phyloP scores from a whole-genome alignment of 257 asterid genomes.

The Gentiana straminea region DNA sequence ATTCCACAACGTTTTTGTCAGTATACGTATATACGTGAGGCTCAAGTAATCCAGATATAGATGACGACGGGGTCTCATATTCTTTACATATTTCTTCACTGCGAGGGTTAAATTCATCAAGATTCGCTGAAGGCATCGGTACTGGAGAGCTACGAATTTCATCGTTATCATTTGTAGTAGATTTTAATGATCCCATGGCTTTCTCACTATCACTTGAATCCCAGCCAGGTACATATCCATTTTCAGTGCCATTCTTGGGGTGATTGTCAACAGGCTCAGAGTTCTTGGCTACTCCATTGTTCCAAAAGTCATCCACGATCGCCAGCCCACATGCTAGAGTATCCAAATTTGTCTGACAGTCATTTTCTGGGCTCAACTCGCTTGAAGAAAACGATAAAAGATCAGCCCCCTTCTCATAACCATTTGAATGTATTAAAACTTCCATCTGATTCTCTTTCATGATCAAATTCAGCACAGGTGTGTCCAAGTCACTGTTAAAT shows the following conservation, averaged over 20 bases:
- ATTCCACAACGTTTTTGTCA: constrained; percentile 42
- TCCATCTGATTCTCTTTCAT: constrained; percentile 54
- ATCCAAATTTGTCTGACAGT: constrained; percentile 13
- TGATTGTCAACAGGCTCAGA: constrained; percentile 21
- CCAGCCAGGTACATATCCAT: constrained; percentile 14
- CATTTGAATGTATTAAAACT: constrained; percentile 25
- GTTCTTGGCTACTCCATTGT: constrained; percentile 10
- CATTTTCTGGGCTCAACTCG: constrained; percentile 25
- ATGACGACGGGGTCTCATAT: constrained; percentile 15
- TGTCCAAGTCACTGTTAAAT: constrained; percentile 32
- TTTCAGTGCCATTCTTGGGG: constrained; percentile 15
- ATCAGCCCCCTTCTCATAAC: constrained; percentile 24
- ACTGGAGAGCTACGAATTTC: constrained; percentile 20
- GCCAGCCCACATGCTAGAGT: constrained; percentile 18
- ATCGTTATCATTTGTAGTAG: constrained; percentile 21
- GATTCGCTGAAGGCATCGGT: constrained; percentile 14
- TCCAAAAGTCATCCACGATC: constrained; percentile 23
- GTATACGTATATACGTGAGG: constrained; percentile 20
- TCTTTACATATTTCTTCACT: constrained; percentile 20
- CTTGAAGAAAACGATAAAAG: constrained; percentile 21
- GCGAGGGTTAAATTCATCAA: constrained; percentile 13
- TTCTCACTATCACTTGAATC: constrained; percentile 14
- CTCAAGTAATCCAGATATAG: constrained; percentile 19
- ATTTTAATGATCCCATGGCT: constrained; percentile 27
- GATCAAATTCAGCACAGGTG: constrained; percentile 30